Percentiles rank a stretch among this genome's conserved stretches.
Evolutionary conservation across 2,329 filamentous ascomycete genomes (phyloP).

Genomic region (Orbilia ellipsospora): DNA sequence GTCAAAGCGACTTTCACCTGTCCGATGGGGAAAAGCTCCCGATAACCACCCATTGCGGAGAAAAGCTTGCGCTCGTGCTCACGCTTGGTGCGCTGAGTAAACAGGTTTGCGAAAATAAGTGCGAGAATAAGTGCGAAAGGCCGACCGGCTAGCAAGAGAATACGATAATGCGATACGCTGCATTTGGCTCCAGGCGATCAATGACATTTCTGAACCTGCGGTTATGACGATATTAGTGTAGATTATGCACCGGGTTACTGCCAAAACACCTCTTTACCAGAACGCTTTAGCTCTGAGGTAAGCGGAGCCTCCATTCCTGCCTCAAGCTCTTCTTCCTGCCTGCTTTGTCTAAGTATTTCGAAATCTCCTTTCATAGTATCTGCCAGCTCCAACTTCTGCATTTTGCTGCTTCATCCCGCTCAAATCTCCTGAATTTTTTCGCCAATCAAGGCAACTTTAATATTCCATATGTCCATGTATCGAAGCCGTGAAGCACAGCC

Average conservation of each 20-base stretch:
- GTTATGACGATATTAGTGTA: too few species aligned
- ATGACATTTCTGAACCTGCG: too few species aligned
- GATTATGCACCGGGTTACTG: too few species aligned
- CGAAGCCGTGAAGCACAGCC: conserved; percentile 15
- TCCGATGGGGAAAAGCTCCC: background rate
- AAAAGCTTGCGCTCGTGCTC: background rate
- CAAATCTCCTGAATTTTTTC: conserved; percentile 15
- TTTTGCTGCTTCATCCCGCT: conserved; percentile 9
- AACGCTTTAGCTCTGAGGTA: conserved; percentile 38
- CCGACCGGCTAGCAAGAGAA: too few species aligned
- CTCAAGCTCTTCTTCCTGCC: conserved; percentile 1
- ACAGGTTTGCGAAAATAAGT: background rate
- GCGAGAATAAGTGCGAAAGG: too few species aligned
- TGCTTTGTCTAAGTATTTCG: background rate
- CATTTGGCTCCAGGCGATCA: too few species aligned
- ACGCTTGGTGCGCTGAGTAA: conserved; percentile 6
- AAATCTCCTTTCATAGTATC: conserved; percentile 8
- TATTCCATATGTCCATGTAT: conserved; percentile 21
- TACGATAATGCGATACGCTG: too few species aligned
- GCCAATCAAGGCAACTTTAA: conserved; percentile 23
- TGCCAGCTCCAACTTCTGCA: conserved; percentile 19
- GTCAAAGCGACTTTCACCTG: background rate
- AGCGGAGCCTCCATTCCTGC: conserved; percentile 7
- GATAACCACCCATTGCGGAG: background rate
- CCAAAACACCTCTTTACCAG: background rate